Conservation (phyloP, 2,329 filamentous ascomycete species). For the Nemania bipapillata region DNA sequence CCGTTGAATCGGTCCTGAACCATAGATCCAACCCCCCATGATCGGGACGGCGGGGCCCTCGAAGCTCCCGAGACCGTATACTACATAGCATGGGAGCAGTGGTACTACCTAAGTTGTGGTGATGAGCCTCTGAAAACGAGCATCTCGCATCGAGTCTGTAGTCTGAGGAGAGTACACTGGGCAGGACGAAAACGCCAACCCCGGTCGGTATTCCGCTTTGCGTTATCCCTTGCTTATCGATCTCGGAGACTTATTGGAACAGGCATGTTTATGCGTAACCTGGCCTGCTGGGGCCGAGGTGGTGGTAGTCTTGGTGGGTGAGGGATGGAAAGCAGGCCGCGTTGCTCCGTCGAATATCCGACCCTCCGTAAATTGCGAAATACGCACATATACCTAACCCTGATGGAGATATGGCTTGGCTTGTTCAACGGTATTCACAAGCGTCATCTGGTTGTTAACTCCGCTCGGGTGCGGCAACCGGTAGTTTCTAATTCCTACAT, state of each 20-base stretch:
- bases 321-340: too few species aligned
- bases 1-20: constrained; percentile 16
- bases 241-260: constrained; percentile 11
- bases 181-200: background rate
- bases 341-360: constrained; percentile 8
- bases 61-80: constrained; percentile 16
- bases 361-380: constrained; percentile 26
- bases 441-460: background rate
- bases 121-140: background rate
- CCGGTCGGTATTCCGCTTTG: background rate
- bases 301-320: constrained; percentile 6
- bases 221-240: background rate
- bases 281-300: background rate
- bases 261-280: background rate
- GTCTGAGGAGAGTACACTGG: background rate
- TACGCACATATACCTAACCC: constrained; percentile 25
- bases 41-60: constrained; percentile 15
- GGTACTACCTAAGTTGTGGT: background rate
- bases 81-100: background rate
- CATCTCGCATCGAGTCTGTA: background rate
- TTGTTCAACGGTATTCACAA: constrained; percentile 2
- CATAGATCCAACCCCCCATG: constrained; percentile 7
- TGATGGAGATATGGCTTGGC: background rate
- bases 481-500: too few species aligned
- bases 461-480: background rate